These are phyloP conservation scores for Boletus eberwhitei DNA, from an alignment of 768 basidiomycete species.

Conservation along the genomic window DNA sequence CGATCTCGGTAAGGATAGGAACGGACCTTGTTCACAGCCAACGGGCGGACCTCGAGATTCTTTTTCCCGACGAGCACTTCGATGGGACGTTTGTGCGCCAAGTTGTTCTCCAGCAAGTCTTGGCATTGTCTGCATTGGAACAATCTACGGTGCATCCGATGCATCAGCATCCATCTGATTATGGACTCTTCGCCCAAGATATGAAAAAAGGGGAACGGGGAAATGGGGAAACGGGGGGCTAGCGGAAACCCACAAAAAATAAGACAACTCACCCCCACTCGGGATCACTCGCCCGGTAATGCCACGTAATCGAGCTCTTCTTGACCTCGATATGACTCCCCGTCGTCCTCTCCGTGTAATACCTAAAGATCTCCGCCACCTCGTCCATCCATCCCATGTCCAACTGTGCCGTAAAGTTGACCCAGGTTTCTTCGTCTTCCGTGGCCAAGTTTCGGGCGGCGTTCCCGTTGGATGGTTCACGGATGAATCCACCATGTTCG, in stretches of 20 bases:
- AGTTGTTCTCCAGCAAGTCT: constrained; percentile 90
- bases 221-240: neutral
- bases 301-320: constrained; percentile 98
- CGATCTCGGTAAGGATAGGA: neutral
- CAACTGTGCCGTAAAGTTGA: constrained; percentile 83
- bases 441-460: neutral
- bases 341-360: constrained; percentile 95
- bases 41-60: constrained; percentile 94
- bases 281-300: constrained; percentile 89
- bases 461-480: constrained; percentile 51
- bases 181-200: neutral
- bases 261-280: constrained; percentile 82
- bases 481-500: constrained; percentile 93
- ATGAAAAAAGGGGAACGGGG: neutral
- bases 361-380: constrained; percentile 92
- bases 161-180: constrained; percentile 3
- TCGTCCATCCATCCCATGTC: constrained; percentile 99
- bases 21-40: constrained; percentile 86
- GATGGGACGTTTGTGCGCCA: constrained; percentile 90
- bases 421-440: constrained; percentile 49
- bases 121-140: constrained; percentile 98
- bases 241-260: neutral
- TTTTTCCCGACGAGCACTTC: constrained; percentile 98
- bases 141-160: constrained; percentile 41
- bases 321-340: constrained; percentile 97